Evolutionary conservation across 2,329 filamentous ascomycete species (phyloP).

Genomic region (Fusarium sp.): DNA sequence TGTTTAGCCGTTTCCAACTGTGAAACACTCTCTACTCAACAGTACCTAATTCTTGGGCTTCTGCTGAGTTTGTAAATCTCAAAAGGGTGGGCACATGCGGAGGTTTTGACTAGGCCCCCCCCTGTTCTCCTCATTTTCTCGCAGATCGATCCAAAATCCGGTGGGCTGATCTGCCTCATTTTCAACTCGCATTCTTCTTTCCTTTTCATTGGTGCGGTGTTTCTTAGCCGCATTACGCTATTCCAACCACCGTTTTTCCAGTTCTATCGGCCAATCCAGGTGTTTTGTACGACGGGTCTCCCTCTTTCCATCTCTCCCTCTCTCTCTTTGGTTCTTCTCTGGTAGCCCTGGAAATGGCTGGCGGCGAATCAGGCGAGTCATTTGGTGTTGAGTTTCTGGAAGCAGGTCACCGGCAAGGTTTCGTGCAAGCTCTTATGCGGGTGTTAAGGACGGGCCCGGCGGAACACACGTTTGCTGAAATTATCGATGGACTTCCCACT

Average conservation of each 20-base stretch:
- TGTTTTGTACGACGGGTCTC: not conserved
- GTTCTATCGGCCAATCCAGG: not conserved
- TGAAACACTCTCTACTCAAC: not conserved
- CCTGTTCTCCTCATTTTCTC: not conserved
- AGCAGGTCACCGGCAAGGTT: not conserved
- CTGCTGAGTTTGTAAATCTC: not conserved
- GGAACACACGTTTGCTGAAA: not conserved
- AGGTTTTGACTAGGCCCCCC: not conserved
- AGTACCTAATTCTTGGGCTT: not conserved
- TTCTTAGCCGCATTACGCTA: not conserved
- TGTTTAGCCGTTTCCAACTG: not conserved
- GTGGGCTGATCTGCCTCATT: not conserved
- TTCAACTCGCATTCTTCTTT: not conserved
- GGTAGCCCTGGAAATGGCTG: not conserved
- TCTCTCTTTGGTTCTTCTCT: not conserved
- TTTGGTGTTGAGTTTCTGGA: not conserved
- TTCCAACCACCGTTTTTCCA: not conserved
- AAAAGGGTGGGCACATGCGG: not conserved
- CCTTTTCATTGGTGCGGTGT: not conserved
- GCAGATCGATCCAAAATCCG: not conserved
- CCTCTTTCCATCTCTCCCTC: not conserved
- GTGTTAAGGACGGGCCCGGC: not conserved
- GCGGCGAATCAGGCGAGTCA: not conserved
- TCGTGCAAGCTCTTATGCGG: not conserved
- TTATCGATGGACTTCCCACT: slow-evolving; percentile 4